Evolutionary conservation across 768 basidiomycete genomes (phyloP).

Genomic region (Stropharia rugosoannulata): DNA sequence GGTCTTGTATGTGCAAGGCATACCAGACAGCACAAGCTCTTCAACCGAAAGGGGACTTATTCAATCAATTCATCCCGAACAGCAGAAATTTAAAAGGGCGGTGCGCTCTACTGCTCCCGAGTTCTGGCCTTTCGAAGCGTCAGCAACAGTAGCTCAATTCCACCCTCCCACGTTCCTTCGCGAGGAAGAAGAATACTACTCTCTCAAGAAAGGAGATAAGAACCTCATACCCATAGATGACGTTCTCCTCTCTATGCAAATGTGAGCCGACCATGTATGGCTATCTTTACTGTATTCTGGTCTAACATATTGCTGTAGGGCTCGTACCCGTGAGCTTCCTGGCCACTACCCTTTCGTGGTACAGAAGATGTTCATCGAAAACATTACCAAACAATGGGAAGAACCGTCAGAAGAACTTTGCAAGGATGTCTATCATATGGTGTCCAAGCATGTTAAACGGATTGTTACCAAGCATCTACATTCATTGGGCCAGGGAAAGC

Average conservation of each 20-base stretch:
- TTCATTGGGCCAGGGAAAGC: conserved; percentile 48
- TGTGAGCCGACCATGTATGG: conserved; percentile 36
- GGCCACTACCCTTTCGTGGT: conserved; percentile 67
- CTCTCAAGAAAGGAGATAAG: conserved; percentile 27
- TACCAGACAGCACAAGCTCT: conserved; percentile 30
- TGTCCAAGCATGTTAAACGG: conserved; percentile 37
- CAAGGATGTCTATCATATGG: conserved; percentile 30
- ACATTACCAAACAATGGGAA: conserved; percentile 47
- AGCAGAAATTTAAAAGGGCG: conserved; percentile 42
- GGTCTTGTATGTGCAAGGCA: conserved; percentile 45
- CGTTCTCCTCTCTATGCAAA: conserved; percentile 38
- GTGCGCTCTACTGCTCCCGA: conserved; percentile 56
- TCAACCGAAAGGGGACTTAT: conserved; percentile 43
- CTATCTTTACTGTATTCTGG: background rate
- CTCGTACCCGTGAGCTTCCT: conserved; percentile 70
- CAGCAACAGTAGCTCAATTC: conserved; percentile 3
- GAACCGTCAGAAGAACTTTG: conserved; percentile 48
- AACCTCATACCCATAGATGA: background rate
- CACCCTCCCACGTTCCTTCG: conserved; percentile 19
- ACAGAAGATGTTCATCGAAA: conserved; percentile 45
- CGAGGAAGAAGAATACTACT: conserved; percentile 21
- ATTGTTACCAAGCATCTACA: conserved; percentile 51
- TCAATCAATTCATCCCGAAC: conserved; percentile 51
- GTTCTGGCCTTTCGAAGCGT: conserved; percentile 48
- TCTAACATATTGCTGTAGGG: conserved; percentile 34